Evolutionary conservation across 495 filamentous ascomycete species (phyloP).

Genomic region (Trichoderma erinaceum): DNA sequence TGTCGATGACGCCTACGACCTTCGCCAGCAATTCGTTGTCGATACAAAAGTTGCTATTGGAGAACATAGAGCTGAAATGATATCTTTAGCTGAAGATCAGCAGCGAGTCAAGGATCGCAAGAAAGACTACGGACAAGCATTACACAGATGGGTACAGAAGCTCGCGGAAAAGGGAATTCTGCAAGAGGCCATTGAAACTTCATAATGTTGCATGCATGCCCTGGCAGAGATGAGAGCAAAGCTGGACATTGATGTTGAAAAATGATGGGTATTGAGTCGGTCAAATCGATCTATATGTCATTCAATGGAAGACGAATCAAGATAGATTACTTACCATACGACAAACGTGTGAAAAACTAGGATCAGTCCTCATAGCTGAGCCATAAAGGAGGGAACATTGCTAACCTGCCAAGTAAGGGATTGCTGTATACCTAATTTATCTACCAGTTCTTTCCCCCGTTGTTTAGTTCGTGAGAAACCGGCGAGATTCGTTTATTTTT

Average conservation of each 20-base stretch:
- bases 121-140: slow-evolving; percentile 35
- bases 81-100: slow-evolving; percentile 22
- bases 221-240: background rate
- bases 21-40: background rate
- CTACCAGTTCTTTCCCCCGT: too few relatives aligned
- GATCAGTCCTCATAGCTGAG: background rate
- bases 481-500: too few relatives aligned
- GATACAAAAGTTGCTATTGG: slow-evolving; percentile 16
- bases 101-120: slow-evolving; percentile 29
- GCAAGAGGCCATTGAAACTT: slow-evolving; percentile 22
- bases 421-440: too few relatives aligned
- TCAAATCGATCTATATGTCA: too few relatives aligned
- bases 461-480: too few relatives aligned
- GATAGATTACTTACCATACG: too few relatives aligned
- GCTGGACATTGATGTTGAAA: too few relatives aligned
- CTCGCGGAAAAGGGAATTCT: slow-evolving; percentile 38
- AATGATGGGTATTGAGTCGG: too few relatives aligned
- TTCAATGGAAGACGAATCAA: too few relatives aligned
- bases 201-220: background rate
- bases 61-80: slow-evolving; percentile 24
- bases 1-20: slow-evolving; percentile 16
- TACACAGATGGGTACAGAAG: slow-evolving; percentile 39
- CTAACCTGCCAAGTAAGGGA: too few relatives aligned
- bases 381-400: background rate
- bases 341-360: background rate